These are phyloP conservation scores for Barbarea vulgaris DNA, from an alignment of 345 rosid species.

Conservation along the genomic window DNA sequence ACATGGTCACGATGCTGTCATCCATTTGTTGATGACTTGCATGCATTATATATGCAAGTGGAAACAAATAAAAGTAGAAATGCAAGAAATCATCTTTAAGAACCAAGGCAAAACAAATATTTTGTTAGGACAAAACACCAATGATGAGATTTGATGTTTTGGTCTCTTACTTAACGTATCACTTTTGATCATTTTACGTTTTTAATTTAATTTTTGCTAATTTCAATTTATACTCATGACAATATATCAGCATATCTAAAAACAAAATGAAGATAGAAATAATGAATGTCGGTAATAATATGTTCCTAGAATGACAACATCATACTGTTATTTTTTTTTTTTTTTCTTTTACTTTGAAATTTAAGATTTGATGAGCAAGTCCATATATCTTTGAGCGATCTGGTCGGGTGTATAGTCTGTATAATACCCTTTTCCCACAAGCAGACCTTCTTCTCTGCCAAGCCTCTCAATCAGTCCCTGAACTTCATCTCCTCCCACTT, in stretches of 20 bases:
- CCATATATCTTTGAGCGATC: slow-evolving; percentile 55
- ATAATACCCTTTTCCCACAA: slow-evolving; percentile 77
- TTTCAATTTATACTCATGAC: background rate
- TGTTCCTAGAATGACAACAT: slow-evolving; percentile 5
- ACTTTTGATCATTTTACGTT: background rate
- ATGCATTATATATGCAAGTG: background rate
- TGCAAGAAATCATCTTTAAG: background rate
- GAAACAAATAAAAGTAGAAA: background rate
- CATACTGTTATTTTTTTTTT: slow-evolving; percentile 1
- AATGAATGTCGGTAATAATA: background rate
- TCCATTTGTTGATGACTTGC: slow-evolving; percentile 12
- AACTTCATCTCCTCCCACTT: slow-evolving; percentile 72
- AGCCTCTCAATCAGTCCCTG: slow-evolving; percentile 73
- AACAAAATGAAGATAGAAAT: background rate
- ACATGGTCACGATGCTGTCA: background rate
- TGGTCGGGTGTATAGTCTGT: slow-evolving; percentile 70
- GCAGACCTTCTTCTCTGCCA: slow-evolving; percentile 58
- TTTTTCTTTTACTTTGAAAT: background rate
- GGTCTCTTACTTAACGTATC: background rate
- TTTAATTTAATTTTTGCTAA: background rate
- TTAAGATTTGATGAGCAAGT: slow-evolving; percentile 31
- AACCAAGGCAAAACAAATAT: background rate
- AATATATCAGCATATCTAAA: background rate
- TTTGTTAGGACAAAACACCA: background rate
- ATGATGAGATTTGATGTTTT: slow-evolving; percentile 1